Evolutionary conservation across 1,139 yeast species (phyloP).

Genomic region (Lodderomyces orthopsilosis): DNA sequence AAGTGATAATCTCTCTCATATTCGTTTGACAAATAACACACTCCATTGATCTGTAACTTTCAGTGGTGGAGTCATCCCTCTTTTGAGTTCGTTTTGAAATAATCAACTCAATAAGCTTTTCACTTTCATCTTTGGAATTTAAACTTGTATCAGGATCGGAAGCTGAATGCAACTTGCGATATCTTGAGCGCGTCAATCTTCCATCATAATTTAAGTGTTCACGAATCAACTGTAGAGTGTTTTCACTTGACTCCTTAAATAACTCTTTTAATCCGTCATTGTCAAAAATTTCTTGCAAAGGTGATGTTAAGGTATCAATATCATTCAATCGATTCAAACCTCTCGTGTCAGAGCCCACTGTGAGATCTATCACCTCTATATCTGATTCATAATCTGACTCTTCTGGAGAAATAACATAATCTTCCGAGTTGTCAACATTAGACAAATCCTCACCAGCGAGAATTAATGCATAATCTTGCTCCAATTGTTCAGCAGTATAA

Average conservation of each 20-base stretch:
- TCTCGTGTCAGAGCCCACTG: background rate
- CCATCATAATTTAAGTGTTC: conserved; percentile 30
- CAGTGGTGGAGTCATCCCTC: conserved; percentile 3
- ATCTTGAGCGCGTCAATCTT: conserved; percentile 46
- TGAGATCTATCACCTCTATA: conserved; percentile 12
- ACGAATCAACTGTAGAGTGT: conserved; percentile 26
- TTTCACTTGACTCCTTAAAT: conserved; percentile 19
- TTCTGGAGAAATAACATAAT: conserved; percentile 24
- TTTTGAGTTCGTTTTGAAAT: conserved; percentile 15
- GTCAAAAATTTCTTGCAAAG: conserved; percentile 29
- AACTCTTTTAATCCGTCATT: conserved; percentile 31
- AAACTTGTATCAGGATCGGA: background rate
- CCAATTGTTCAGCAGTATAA: conserved; percentile 23
- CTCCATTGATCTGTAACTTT: conserved; percentile 23
- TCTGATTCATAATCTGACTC: conserved; percentile 18
- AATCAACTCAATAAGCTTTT: conserved; percentile 18
- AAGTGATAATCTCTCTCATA: conserved; percentile 71
- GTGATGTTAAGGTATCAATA: conserved; percentile 3
- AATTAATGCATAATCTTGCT: conserved; percentile 21
- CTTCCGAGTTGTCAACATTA: conserved; percentile 48
- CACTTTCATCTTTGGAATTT: conserved; percentile 17
- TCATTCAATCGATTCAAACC: background rate
- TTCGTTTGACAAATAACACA: conserved; percentile 85
- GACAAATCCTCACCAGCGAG: conserved; percentile 32
- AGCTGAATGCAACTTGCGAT: conserved; percentile 10